These are phyloP conservation scores for Anacardium occidentale DNA, from an alignment of 345 rosid species.

Conservation along the genomic window DNA sequence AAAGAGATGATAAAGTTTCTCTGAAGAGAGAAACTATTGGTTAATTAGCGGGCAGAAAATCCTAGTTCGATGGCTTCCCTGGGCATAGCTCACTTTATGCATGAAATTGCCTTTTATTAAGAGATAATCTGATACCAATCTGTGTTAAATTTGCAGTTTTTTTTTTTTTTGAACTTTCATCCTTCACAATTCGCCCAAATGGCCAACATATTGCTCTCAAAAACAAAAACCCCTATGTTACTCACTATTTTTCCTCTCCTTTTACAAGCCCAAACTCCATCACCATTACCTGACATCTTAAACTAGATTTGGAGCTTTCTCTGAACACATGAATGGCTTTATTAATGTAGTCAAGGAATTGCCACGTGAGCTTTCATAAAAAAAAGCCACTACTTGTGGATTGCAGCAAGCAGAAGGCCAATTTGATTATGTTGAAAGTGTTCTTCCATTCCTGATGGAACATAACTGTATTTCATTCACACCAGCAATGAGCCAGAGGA, in stretches of 20 bases:
- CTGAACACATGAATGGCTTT: constrained; percentile 40
- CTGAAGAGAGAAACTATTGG: too few species aligned
- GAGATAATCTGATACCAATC: too few species aligned
- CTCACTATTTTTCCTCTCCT: constrained; percentile 22
- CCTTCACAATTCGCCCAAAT: too few species aligned
- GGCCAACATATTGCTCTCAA: too few species aligned
- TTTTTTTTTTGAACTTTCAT: neutral
- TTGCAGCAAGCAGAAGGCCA: constrained; percentile 90
- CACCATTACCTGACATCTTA: constrained; percentile 44
- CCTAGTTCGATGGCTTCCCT: too few species aligned
- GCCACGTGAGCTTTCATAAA: too few species aligned
- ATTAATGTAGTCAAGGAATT: too few species aligned
- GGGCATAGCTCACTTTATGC: too few species aligned
- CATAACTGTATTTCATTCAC: constrained; percentile 75
- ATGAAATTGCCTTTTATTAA: too few species aligned
- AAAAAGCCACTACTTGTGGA: constrained; percentile 67
- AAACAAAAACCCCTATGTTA: too few species aligned
- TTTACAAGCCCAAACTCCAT: constrained; percentile 11
- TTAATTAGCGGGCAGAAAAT: too few species aligned
- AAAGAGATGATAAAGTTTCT: too few species aligned
- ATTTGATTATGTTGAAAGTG: constrained; percentile 77
- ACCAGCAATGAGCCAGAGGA: constrained; percentile 96
- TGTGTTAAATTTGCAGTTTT: neutral
- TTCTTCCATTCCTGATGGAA: constrained; percentile 70
- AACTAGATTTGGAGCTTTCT: constrained; percentile 58